Percentiles rank a stretch among this genome's conserved stretches.
Conservation (phyloP, 2,329 filamentous ascomycete genomes). For the Hymenoscyphus fraxineus region DNA sequence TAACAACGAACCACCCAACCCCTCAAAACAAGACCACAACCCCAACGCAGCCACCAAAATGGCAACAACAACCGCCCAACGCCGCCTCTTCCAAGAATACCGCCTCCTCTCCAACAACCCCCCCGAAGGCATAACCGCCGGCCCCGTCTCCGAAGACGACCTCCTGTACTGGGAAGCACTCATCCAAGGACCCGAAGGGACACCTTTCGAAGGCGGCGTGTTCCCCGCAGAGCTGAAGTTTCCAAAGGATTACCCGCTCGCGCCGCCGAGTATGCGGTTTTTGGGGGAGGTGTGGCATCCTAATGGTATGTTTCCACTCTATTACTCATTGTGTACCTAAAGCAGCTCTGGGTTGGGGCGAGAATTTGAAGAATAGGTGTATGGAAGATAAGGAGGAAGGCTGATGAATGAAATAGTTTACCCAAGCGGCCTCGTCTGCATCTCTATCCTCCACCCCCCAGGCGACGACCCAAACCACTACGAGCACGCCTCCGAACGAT, state of each 20-base stretch:
- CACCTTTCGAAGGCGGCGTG: constrained; percentile 91
- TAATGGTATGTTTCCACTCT: constrained; percentile 73
- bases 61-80: constrained; percentile 61
- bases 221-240: constrained; percentile 95
- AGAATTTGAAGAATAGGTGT: background rate
- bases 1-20: background rate
- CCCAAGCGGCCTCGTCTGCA: constrained; percentile 86
- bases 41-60: constrained; percentile 35
- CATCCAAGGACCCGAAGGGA: constrained; percentile 92
- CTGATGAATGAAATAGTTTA: constrained; percentile 60
- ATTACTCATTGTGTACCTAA: too few relatives aligned
- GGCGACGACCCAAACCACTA: constrained; percentile 98
- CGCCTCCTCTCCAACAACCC: constrained; percentile 88
- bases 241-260: constrained; percentile 93
- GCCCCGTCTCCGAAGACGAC: constrained; percentile 90
- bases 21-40: too few relatives aligned
- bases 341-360: background rate
- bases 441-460: constrained; percentile 94
- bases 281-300: constrained; percentile 93
- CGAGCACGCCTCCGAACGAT: constrained; percentile 91
- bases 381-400: background rate
- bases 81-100: constrained; percentile 94
- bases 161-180: constrained; percentile 94
- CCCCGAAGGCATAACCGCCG: constrained; percentile 95
- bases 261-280: constrained; percentile 95